Evolutionary conservation across 2,329 filamentous ascomycete species (phyloP).

Genomic region (Trichophyton schoenleinii): DNA sequence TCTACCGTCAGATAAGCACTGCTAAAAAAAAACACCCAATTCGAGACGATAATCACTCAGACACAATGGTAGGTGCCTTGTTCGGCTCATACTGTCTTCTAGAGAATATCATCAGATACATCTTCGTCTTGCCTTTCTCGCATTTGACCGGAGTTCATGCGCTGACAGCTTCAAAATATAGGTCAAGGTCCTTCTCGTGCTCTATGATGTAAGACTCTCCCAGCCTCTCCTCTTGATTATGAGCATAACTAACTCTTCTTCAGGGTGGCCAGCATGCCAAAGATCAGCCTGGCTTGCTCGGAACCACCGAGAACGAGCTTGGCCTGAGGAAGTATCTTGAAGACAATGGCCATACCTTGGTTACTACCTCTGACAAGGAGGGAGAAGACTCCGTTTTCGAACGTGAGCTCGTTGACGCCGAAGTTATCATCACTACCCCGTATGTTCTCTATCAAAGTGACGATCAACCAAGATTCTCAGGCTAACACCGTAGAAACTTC

Average conservation of each 20-base stretch:
- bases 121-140: conserved; percentile 15
- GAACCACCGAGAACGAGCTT: conserved; percentile 96
- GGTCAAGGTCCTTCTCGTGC: conserved; percentile 90
- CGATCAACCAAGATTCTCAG: not conserved
- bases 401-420: conserved; percentile 87
- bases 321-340: conserved; percentile 96
- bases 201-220: conserved; percentile 63
- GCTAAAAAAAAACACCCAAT: not conserved
- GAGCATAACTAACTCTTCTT: conserved; percentile 5
- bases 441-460: conserved; percentile 32
- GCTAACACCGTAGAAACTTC: conserved; percentile 3
- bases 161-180: conserved; percentile 58
- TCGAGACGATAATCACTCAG: not conserved
- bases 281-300: conserved; percentile 77
- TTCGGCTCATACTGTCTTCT: conserved; percentile 15
- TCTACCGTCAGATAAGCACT: not conserved
- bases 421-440: conserved; percentile 99
- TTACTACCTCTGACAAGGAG: conserved; percentile 97
- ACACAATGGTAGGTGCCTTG: conserved; percentile 8
- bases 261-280: conserved; percentile 71
- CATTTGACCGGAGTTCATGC: conserved; percentile 43
- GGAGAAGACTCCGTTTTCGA: conserved; percentile 87
- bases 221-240: not conserved
- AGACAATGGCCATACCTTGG: conserved; percentile 86
- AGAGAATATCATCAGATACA: not conserved